Percentiles rank a stretch among this genome's conserved stretches.
phyloP scores from a whole-genome alignment of 1,284 basidiomycete genomes.

The Ustilago hordei region DNA sequence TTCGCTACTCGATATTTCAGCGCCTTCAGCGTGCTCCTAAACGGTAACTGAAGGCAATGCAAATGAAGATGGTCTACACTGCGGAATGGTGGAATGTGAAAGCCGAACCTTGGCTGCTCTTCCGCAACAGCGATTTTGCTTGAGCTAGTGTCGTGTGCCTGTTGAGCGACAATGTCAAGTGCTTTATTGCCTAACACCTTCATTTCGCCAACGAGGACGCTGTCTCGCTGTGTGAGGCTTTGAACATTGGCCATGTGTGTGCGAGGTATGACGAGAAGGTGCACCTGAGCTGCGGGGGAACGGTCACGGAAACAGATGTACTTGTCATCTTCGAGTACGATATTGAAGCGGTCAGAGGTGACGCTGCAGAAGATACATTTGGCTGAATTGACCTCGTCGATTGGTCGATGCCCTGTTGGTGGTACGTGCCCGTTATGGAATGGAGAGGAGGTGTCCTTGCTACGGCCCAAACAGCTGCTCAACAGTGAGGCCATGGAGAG shows the following conservation, averaged over 20 bases:
- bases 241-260: conserved; percentile 73
- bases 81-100: conserved; percentile 79
- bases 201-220: conserved; percentile 75
- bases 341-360: conserved; percentile 74
- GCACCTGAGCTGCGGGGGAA: conserved; percentile 75
- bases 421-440: background rate
- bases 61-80: conserved; percentile 84
- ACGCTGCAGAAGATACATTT: conserved; percentile 76
- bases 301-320: conserved; percentile 78
- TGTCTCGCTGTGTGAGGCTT: conserved; percentile 69
- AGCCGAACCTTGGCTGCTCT: conserved; percentile 56
- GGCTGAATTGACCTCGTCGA: conserved; percentile 43
- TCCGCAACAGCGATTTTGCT: background rate
- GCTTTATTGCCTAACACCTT: conserved; percentile 74
- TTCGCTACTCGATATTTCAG: conserved; percentile 75
- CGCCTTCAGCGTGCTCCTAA: conserved; percentile 72
- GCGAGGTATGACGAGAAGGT: conserved; percentile 78
- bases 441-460: background rate
- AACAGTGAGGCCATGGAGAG: conserved; percentile 25
- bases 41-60: conserved; percentile 80
- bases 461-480: conserved; percentile 30
- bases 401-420: conserved; percentile 21
- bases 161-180: conserved; percentile 70
- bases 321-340: conserved; percentile 76
- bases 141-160: conserved; percentile 19